Percentiles rank a stretch among this genome's conserved stretches.
These are phyloP conservation scores for Anaeromyces robustus DNA, from an alignment of 192 early-diverging fungal genomes.

Conservation along the genomic window DNA sequence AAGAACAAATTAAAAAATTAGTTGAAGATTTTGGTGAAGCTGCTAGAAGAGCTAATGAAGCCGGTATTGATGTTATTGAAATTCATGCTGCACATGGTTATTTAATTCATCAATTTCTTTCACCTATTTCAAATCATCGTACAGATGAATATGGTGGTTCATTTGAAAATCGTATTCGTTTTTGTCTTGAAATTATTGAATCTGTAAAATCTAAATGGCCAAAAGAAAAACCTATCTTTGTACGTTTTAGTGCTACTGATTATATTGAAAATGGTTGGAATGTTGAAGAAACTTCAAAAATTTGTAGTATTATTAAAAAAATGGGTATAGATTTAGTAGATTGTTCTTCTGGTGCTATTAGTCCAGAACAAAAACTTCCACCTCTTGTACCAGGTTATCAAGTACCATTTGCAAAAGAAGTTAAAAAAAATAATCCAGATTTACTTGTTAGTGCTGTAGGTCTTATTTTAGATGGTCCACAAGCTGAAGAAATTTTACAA, in stretches of 20 bases:
- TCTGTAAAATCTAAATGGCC: conserved; percentile 48
- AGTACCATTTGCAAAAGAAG: background rate
- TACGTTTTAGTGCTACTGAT: conserved; percentile 68
- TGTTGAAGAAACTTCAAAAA: conserved; percentile 56
- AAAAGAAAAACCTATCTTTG: conserved; percentile 62
- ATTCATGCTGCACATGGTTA: conserved; percentile 88
- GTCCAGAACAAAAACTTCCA: conserved; percentile 15
- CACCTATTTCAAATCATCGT: conserved; percentile 63
- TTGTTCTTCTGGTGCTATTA: conserved; percentile 60
- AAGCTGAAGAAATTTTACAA: conserved; percentile 55
- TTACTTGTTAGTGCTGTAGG: conserved; percentile 53
- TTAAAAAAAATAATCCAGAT: conserved; percentile 12
- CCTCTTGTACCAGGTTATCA: background rate
- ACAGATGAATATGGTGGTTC: conserved; percentile 86
- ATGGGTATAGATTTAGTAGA: conserved; percentile 80
- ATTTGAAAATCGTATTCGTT: conserved; percentile 71
- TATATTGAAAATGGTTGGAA: conserved; percentile 33
- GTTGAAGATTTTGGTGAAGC: conserved; percentile 44
- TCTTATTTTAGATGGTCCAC: conserved; percentile 38
- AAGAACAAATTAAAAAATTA: conserved; percentile 49
- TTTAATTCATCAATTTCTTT: conserved; percentile 63
- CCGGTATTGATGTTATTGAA: conserved; percentile 82
- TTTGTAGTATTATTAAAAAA: conserved; percentile 30
- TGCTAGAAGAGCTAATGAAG: conserved; percentile 51
- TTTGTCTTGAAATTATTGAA: conserved; percentile 52